A percentile compares a stretch with the other conserved stretches of the same genome.
Evolutionary conservation across 306 rosid genomes (phyloP).

Genomic region (Erythrophleum fordii): DNA sequence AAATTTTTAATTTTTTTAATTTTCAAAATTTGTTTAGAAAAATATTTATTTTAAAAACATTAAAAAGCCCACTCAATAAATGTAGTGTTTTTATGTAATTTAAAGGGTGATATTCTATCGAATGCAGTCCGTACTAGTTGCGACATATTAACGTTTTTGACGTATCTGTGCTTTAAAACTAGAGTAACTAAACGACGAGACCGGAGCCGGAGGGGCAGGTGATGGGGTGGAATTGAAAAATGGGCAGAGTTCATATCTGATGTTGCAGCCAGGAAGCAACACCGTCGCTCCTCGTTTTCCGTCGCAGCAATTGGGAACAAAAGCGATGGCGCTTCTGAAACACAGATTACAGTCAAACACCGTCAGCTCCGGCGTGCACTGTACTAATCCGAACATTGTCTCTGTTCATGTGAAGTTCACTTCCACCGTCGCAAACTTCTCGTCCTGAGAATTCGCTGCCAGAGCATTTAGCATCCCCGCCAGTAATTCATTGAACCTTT

Average conservation of each 20-base stretch:
- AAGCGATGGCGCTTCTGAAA: slow-evolving; percentile 52
- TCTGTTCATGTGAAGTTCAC: slow-evolving; percentile 34
- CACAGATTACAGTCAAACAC: slow-evolving; percentile 36
- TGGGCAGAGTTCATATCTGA: slow-evolving; percentile 42
- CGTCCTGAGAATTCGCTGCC: slow-evolving; percentile 33
- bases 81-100: too few species aligned
- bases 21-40: too few species aligned
- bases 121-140: too few species aligned
- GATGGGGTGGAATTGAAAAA: slow-evolving; percentile 2
- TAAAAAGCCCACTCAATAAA: too few species aligned
- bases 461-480: slow-evolving; percentile 36
- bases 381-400: slow-evolving; percentile 32
- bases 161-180: not conserved
- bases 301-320: slow-evolving; percentile 40
- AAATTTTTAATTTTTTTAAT: too few species aligned
- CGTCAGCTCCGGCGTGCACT: slow-evolving; percentile 44
- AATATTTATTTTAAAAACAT: too few species aligned
- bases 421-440: slow-evolving; percentile 52
- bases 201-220: not conserved
- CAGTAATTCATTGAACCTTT: slow-evolving; percentile 45
- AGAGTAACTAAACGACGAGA: slow-evolving; percentile 38
- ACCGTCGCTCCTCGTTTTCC: slow-evolving; percentile 42
- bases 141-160: too few species aligned
- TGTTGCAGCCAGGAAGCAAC: slow-evolving; percentile 33
- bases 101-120: not conserved